phyloP scores from a whole-genome alignment of 371 early-diverging fungal species.

The Lichtheimia hyalospora region DNA sequence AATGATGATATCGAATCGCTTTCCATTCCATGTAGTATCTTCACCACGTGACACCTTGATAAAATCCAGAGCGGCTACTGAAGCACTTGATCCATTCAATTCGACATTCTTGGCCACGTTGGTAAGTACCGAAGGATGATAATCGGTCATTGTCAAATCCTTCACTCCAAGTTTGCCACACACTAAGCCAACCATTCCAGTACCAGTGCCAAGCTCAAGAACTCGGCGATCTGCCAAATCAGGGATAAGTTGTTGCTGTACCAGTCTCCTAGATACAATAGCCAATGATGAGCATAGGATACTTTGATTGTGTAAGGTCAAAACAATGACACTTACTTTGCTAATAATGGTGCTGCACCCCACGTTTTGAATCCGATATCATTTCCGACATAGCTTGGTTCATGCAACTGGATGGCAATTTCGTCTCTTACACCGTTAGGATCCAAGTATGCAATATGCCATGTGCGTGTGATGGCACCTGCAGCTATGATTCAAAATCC shows the following conservation, averaged over 20 bases:
- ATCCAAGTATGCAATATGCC: constrained; percentile 47
- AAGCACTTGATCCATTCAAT: constrained; percentile 29
- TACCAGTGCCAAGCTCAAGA: constrained; percentile 47
- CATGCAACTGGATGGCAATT: constrained; percentile 33
- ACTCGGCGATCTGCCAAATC: constrained; percentile 21
- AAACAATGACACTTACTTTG: constrained; percentile 33
- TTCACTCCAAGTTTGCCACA: constrained; percentile 41
- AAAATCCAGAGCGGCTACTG: constrained; percentile 39
- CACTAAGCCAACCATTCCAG: constrained; percentile 48
- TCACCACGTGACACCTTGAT: constrained; percentile 28
- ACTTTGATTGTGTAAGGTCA: not conserved
- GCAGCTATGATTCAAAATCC: constrained; percentile 25
- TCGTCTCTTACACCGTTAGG: constrained; percentile 24
- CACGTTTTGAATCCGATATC: constrained; percentile 53
- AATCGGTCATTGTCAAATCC: constrained; percentile 41
- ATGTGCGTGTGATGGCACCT: constrained; percentile 48
- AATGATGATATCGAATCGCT: constrained; percentile 37
- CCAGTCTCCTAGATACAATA: constrained; percentile 25
- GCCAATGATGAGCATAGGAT: not conserved
- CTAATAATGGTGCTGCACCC: constrained; percentile 51
- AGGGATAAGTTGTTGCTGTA: constrained; percentile 41
- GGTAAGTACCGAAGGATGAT: constrained; percentile 45
- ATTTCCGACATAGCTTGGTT: constrained; percentile 47
- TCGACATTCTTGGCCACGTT: constrained; percentile 44
- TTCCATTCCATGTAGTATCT: constrained; percentile 22